Percentiles rank a stretch among this genome's conserved stretches.
Conservation (phyloP, 495 filamentous ascomycete species). For the Evansstolkia leycettana region DNA sequence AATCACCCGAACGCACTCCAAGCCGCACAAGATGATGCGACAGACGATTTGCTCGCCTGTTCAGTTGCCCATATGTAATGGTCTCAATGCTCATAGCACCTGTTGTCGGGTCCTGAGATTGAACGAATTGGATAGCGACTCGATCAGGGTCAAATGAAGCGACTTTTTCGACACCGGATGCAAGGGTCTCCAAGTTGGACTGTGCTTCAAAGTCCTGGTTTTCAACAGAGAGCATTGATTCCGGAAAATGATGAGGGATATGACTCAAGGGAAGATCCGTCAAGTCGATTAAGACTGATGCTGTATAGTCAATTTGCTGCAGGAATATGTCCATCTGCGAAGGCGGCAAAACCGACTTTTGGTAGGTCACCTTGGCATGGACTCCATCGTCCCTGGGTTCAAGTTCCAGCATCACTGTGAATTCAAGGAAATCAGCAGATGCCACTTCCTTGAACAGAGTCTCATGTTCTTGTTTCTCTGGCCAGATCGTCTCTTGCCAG, state of each 20-base stretch:
- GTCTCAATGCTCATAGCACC: constrained; percentile 14
- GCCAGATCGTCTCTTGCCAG: constrained; percentile 59
- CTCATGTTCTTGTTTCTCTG: constrained; percentile 11
- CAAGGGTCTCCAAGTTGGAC: constrained; percentile 20
- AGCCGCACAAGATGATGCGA: constrained; percentile 40
- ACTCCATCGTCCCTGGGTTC: constrained; percentile 38
- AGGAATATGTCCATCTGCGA: constrained; percentile 41
- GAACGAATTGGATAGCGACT: constrained; percentile 48
- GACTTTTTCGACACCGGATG: constrained; percentile 39
- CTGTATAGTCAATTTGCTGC: constrained; percentile 42
- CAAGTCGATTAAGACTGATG: constrained; percentile 30
- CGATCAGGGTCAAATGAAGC: constrained; percentile 33
- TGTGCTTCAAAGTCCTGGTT: constrained; percentile 22
- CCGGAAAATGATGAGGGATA: constrained; percentile 16
- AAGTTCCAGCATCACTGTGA: constrained; percentile 58
- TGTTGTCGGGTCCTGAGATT: constrained; percentile 18
- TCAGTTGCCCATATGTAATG: constrained; percentile 51
- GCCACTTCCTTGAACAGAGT: constrained; percentile 33
- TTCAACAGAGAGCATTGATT: constrained; percentile 40
- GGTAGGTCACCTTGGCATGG: constrained; percentile 37
- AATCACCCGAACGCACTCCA: constrained; percentile 33
- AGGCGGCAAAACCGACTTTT: constrained; percentile 31
- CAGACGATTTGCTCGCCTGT: constrained; percentile 49
- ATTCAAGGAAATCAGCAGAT: constrained; percentile 57
- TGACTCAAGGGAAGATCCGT: constrained; percentile 21